phyloP scores from a whole-genome alignment of 495 filamentous ascomycete genomes.

The Lichina pygmaea region DNA sequence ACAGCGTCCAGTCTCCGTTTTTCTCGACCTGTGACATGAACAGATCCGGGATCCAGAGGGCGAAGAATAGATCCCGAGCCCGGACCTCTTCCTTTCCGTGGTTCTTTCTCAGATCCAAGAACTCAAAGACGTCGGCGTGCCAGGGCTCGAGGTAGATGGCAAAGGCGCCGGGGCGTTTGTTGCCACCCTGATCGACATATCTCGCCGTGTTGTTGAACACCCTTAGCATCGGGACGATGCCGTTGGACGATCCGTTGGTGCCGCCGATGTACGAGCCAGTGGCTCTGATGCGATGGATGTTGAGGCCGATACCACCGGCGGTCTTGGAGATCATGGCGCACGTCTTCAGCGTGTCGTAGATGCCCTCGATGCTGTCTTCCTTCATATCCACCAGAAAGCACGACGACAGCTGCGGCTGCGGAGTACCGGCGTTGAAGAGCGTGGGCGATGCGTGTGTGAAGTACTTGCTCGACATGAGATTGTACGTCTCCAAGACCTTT shows the following conservation, averaged over 20 bases:
- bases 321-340: conserved; percentile 99
- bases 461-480: conserved; percentile 89
- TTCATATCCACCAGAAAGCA: conserved; percentile 98
- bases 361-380: conserved; percentile 95
- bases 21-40: conserved; percentile 98
- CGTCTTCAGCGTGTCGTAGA: conserved; percentile 96
- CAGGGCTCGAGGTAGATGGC: conserved; percentile 98
- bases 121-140: conserved; percentile 94
- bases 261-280: conserved; percentile 94
- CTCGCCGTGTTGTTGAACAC: conserved; percentile 98
- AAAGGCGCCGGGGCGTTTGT: conserved; percentile 96
- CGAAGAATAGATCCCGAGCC: conserved; percentile 91
- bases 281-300: conserved; percentile 83
- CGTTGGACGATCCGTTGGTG: conserved; percentile 93
- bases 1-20: conserved; percentile 87
- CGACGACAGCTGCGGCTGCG: conserved; percentile 73
- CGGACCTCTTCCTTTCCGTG: conserved; percentile 96
- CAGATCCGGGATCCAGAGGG: conserved; percentile 92
- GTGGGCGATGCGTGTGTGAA: conserved; percentile 97
- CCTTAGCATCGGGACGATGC: conserved; percentile 88
- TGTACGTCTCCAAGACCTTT: conserved; percentile 85
- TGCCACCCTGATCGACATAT: conserved; percentile 96
- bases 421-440: conserved; percentile 92
- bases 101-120: conserved; percentile 94
- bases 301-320: conserved; percentile 88